Base-by-base conservation (phyloP, 2,329 filamentous ascomycete genomes). In the Parascedosporium putredinis region DNA sequence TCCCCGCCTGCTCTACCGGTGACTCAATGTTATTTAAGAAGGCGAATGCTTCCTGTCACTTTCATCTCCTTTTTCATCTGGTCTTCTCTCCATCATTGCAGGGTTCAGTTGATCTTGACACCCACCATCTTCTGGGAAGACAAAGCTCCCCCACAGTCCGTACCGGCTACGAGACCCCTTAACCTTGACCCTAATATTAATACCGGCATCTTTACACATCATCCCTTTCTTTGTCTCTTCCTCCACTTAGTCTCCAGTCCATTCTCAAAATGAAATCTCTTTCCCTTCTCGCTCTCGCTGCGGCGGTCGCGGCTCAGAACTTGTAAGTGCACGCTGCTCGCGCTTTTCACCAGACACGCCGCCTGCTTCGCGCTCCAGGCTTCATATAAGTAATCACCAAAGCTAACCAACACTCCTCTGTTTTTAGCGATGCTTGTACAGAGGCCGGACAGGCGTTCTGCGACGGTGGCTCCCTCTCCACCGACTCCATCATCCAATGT, bases 251-350 rank as follows among this genome's bases (percentile, higher is more conserved):
- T n/a, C n/a, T n/a, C n/a, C n/a, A n/a, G n/a, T n/a, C 29, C n/a
- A n/a, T n/a, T n/a, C n/a, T n/a, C n/a, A n/a, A n/a, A n/a, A 45
- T 45, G 42, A 45, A 45, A 23, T 27, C 42, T 25, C 42, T 45
- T 12, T 8, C 25, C 22, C n/a, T 45, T 14, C 42, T 29, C 16
- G 23, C 25, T 16, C 18, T 45, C 12, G 42, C 42, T 23, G 16
- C 42, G 10, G 23, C 42, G 12, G 42, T 29, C 14, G 23, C 16
- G 42, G 42, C 42, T 6, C 42, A 45, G 42, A 45, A 45, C 23
- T 45, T 45, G 42, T 45, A 45, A 45, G 42, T 12, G 6, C 2
- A 7, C 9, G 2, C 14, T 23, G 7, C 25, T 5, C 22, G 14
- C 23, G 14, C 20, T 20, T 14, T 9, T 20, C 23, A 10, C 20